Evolutionary conservation across 2,329 filamentous ascomycete genomes (phyloP).

Genomic region (Epichloe amarillans): DNA sequence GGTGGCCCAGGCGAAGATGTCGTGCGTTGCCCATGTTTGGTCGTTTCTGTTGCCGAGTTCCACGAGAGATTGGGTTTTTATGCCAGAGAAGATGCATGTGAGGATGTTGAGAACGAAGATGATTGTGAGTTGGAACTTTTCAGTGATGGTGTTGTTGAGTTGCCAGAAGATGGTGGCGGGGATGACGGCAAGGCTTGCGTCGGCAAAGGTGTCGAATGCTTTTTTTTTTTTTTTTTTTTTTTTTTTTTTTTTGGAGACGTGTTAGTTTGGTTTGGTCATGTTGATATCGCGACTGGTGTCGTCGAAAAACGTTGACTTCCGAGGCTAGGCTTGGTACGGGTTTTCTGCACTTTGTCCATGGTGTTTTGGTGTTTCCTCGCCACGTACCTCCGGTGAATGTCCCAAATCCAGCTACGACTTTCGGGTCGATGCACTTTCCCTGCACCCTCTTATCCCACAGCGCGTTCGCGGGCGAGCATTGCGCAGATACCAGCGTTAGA

Average conservation of each 20-base stretch:
- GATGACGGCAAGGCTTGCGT: slow-evolving; percentile 12
- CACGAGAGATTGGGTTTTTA: slow-evolving; percentile 13
- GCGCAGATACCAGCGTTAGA: slow-evolving; percentile 10
- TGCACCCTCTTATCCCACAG: slow-evolving; percentile 10
- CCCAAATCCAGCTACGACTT: slow-evolving; percentile 9
- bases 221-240: slow-evolving; percentile 1
- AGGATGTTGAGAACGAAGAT: slow-evolving; percentile 13
- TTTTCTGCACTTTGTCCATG: neutral
- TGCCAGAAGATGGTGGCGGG: slow-evolving; percentile 42
- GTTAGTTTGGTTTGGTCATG: neutral
- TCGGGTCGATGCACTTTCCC: slow-evolving; percentile 9
- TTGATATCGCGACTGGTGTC: neutral
- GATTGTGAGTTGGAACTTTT: slow-evolving; percentile 51
- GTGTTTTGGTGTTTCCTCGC: neutral
- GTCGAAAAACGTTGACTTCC: neutral
- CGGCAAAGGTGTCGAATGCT: slow-evolving; percentile 13
- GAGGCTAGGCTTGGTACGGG: too few relatives aligned
- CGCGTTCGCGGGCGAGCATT: slow-evolving; percentile 10
- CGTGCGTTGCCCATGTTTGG: slow-evolving; percentile 11
- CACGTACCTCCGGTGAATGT: slow-evolving; percentile 10
- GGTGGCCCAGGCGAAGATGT: slow-evolving; percentile 12
- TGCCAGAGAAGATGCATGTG: slow-evolving; percentile 12
- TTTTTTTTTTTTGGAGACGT: slow-evolving; percentile 2
- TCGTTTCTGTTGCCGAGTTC: slow-evolving; percentile 11
- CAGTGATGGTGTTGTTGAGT: slow-evolving; percentile 64